Percentiles rank a stretch among this genome's conserved stretches.
These are phyloP conservation scores for Musa itinerans DNA, from an alignment of 176 grass and related monocot genomes.

Conservation along the genomic window DNA sequence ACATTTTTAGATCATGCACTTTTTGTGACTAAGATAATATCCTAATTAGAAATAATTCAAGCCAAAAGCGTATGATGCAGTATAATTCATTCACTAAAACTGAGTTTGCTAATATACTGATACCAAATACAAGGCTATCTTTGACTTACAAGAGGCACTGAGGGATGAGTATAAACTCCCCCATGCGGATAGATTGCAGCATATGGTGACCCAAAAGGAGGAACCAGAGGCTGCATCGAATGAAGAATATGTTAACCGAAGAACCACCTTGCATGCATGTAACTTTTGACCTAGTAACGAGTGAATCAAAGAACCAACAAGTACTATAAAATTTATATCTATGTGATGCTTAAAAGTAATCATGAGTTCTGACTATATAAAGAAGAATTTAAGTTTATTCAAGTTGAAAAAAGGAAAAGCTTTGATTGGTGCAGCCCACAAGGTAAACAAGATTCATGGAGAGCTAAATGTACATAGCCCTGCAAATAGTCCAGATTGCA, in stretches of 20 bases:
- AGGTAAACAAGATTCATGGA: no score
- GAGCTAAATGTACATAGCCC: no score
- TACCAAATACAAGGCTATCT: neutral
- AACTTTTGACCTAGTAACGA: no score
- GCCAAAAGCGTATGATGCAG: neutral
- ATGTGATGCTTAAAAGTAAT: no score
- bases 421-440: no score
- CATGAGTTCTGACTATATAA: no score
- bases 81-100: neutral
- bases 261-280: no score
- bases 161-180: slow-evolving; percentile 48
- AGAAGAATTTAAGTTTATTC: no score
- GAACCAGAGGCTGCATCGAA: slow-evolving; percentile 38
- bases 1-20: neutral
- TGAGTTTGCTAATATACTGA: neutral
- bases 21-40: neutral
- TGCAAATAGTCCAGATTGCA: no score
- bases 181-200: slow-evolving; percentile 49
- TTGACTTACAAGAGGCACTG: slow-evolving; percentile 55
- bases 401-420: no score
- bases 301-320: neutral
- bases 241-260: neutral
- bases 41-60: neutral
- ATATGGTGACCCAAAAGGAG: slow-evolving; percentile 58
- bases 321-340: no score